These are phyloP conservation scores for Aphanomyces euteiches DNA, from an alignment of 352 stramenopile species.

Conservation along the genomic window DNA sequence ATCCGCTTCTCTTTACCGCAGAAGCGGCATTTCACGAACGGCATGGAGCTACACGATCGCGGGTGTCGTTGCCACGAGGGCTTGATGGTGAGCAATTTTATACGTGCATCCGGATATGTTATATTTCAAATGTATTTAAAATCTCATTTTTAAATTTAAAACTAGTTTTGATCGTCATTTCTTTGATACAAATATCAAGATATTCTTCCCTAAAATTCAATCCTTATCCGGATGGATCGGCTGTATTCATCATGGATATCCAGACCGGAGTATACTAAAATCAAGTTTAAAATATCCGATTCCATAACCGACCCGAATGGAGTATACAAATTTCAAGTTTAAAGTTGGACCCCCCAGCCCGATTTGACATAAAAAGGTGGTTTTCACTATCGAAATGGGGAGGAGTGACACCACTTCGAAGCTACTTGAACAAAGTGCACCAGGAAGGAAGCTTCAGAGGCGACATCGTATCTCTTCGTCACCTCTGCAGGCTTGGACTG, in stretches of 20 bases:
- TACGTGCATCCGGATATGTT: neutral
- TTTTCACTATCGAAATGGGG: too few relatives aligned
- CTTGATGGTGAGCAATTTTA: neutral
- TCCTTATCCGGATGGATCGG: neutral
- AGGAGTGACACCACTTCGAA: too few relatives aligned
- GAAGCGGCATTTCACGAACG: slow-evolving; percentile 17
- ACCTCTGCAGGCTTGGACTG: too few relatives aligned
- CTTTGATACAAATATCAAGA: slow-evolving; percentile 1
- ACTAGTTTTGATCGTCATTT: neutral
- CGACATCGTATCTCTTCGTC: too few relatives aligned
- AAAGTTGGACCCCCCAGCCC: too few relatives aligned
- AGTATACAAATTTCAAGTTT: too few relatives aligned
- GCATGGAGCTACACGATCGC: slow-evolving; percentile 1
- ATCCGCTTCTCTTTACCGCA: slow-evolving; percentile 28
- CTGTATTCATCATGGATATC: neutral
- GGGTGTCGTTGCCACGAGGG: neutral
- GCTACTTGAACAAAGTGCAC: too few relatives aligned
- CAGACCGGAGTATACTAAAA: neutral
- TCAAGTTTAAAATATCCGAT: too few relatives aligned
- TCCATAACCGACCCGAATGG: too few relatives aligned
- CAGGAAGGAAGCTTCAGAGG: too few relatives aligned
- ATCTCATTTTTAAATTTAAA: neutral
- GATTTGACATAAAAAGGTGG: too few relatives aligned
- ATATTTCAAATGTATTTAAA: slow-evolving; percentile 11
- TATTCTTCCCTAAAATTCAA: neutral